These are phyloP conservation scores for Aquanectria penicillioides DNA, from an alignment of 2,329 filamentous ascomycete species.

Conservation along the genomic window DNA sequence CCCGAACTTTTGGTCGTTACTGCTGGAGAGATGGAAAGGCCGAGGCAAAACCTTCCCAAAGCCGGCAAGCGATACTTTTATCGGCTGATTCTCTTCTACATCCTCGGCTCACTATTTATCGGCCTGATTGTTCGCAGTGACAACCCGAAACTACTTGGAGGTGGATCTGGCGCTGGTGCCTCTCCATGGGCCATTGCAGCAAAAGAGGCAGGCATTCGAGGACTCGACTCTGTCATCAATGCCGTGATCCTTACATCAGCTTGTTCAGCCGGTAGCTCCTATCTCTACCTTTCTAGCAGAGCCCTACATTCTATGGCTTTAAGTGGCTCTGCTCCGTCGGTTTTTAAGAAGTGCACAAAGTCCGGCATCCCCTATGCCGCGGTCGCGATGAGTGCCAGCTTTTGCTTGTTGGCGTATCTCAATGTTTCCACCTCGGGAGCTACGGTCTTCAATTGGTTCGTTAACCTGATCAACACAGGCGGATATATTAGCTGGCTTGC, in stretches of 20 bases:
- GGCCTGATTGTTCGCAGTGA: constrained; percentile 23
- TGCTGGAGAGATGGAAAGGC: constrained; percentile 46
- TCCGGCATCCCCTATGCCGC: neutral
- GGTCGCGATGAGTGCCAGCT: neutral
- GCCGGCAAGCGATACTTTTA: constrained; percentile 44
- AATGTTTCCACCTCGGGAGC: constrained; percentile 65
- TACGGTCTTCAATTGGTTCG: constrained; percentile 65
- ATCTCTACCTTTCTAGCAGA: neutral
- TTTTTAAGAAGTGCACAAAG: neutral
- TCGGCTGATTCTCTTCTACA: constrained; percentile 43
- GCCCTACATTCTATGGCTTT: neutral
- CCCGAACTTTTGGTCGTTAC: constrained; percentile 44
- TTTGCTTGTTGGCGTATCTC: constrained; percentile 54
- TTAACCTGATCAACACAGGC: constrained; percentile 47
- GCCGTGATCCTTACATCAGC: neutral
- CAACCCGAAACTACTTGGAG: constrained; percentile 39
- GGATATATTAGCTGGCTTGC: constrained; percentile 28
- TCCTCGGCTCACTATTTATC: constrained; percentile 28
- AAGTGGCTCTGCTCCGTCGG: neutral
- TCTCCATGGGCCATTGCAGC: constrained; percentile 54
- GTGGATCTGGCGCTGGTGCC: constrained; percentile 40
- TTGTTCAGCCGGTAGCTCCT: neutral
- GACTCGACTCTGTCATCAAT: constrained; percentile 1
- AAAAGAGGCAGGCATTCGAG: neutral
- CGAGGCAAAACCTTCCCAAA: constrained; percentile 44